Evolutionary conservation across 2,329 filamentous ascomycete species (phyloP).

Genomic region (Talaromyces piceae): DNA sequence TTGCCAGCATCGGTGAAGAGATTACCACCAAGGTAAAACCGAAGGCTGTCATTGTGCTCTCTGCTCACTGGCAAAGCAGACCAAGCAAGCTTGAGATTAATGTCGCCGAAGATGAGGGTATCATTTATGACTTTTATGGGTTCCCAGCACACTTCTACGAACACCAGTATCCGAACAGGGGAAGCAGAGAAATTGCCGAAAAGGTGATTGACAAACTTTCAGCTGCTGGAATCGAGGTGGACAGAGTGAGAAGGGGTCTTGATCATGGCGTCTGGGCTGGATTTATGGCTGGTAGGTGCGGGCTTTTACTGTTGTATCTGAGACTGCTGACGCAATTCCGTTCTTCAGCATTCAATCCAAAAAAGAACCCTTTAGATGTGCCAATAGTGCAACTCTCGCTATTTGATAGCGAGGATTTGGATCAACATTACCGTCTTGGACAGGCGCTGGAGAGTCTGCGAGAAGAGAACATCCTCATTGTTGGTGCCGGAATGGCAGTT

Average conservation of each 20-base stretch:
- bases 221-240: constrained; percentile 51
- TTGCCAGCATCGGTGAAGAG: constrained; percentile 59
- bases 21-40: constrained; percentile 65
- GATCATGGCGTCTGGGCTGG: constrained; percentile 71
- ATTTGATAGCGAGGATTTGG: constrained; percentile 56
- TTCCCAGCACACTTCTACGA: constrained; percentile 65
- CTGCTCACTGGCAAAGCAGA: constrained; percentile 65
- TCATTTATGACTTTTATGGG: constrained; percentile 70
- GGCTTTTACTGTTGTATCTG: no score
- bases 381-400: constrained; percentile 68
- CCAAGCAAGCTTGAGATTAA: constrained; percentile 56
- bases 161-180: constrained; percentile 58
- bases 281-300: constrained; percentile 47
- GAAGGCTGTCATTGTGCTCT: constrained; percentile 66
- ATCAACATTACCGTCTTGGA: constrained; percentile 61
- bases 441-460: constrained; percentile 58
- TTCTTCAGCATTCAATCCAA: constrained; percentile 50
- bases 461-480: constrained; percentile 59
- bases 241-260: constrained; percentile 56
- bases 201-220: constrained; percentile 51
- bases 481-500: constrained; percentile 68
- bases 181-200: constrained; percentile 52
- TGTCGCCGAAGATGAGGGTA: constrained; percentile 53
- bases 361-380: constrained; percentile 54
- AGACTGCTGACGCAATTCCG: background rate